Base-by-base conservation (phyloP, 768 basidiomycete genomes). In the Amanita fuliginea region DNA sequence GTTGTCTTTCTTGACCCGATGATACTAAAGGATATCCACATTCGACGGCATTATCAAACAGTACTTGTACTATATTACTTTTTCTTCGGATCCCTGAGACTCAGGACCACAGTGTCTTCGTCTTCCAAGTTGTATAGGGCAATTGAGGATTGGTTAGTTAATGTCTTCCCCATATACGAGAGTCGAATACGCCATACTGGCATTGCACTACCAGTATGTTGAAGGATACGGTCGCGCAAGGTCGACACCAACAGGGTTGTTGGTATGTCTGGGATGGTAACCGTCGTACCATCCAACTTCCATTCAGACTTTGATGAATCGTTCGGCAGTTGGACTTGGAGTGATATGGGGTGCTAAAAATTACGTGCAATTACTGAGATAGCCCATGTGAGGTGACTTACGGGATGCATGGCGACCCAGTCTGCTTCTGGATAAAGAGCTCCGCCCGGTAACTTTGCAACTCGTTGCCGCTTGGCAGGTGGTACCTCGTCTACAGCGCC, bases 111-210 rank as follows among this genome's bases (percentile, higher is more conserved):
- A 47, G 80, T 53, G 62, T 97, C 94, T 59, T 93, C 93, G 55
- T 95, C 90, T 64, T 94, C 92, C 56, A 97, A 61, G 62, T 97
- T 97, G 59, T 88, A 86, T 54, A 72, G 76, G 21, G 90, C 93
- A 56, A 97, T 80, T 54, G 89, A 83, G 52, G 78, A 83, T 47
- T 76, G 74, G 63, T 96, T 96, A 49, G 86, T 89, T 56, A 97
- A 74, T 76, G 90, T 86, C 68, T 90, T 92, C 36, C 81, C 81
- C 54, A 72, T 65, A 62, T 86, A 91, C 28, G 85, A 83, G 53
- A 97, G 63, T 57, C 87, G 72, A 59, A 96, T 84, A 52, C 79
- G 78, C 33, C 84, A 85, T n/a, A 84, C 79, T 8, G 89, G 74
- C 28, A 94, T 68, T n/a, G 77, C 72, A 60, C 85, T 88, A 49